These are phyloP conservation scores for Punica granatum DNA, from an alignment of 345 rosid genomes.

Conservation along the genomic window DNA sequence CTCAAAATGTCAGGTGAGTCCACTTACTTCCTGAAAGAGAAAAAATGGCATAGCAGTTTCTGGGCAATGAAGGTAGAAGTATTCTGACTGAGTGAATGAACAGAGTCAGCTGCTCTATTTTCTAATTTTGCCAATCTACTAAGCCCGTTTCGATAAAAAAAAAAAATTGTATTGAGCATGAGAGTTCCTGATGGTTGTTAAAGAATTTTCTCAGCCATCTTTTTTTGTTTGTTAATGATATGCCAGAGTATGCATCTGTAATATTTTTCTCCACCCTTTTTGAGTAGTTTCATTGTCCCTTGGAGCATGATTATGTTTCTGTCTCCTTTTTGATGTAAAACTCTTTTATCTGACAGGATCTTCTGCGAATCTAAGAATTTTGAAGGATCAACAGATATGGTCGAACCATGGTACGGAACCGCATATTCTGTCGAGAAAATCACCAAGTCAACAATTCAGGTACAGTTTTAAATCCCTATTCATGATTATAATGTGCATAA, in stretches of 20 bases:
- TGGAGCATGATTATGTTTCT: neutral
- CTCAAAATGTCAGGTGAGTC: constrained; percentile 58
- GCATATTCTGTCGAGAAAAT: constrained; percentile 65
- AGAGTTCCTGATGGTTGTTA: neutral
- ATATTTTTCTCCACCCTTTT: neutral
- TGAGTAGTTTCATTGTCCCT: neutral
- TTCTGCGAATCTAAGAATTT: constrained; percentile 90
- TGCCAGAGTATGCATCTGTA: neutral
- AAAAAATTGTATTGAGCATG: too few relatives aligned
- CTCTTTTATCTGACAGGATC: constrained; percentile 42
- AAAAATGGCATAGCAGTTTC: neutral
- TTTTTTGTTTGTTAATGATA: neutral
- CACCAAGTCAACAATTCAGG: constrained; percentile 53
- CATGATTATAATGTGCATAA: neutral
- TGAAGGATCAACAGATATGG: constrained; percentile 68
- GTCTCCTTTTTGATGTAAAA: neutral
- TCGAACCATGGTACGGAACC: constrained; percentile 92
- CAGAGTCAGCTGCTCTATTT: too few relatives aligned
- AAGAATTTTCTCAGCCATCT: neutral
- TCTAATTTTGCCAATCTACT: too few relatives aligned
- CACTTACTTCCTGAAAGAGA: neutral
- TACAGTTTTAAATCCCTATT: constrained; percentile 10
- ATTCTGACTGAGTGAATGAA: neutral
- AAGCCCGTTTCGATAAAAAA: too few relatives aligned
- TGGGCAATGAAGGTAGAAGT: neutral